phyloP scores from a whole-genome alignment of 1,284 basidiomycete genomes.

The Puccinia polysora region DNA sequence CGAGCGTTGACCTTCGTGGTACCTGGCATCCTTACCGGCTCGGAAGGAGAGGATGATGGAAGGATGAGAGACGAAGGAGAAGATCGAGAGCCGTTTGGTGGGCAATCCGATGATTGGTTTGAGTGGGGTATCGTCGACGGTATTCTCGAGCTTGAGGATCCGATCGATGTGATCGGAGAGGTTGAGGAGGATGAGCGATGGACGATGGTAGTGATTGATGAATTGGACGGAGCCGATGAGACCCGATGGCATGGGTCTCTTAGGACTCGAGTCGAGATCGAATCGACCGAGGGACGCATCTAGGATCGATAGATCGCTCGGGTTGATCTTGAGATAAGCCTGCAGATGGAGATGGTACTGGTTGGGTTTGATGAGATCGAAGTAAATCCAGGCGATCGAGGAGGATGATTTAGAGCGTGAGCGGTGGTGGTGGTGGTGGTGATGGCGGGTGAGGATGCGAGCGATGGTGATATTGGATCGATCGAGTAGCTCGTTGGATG shows the following conservation, averaged over 20 bases:
- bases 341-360: slow-evolving; percentile 31
- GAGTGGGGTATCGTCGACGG: slow-evolving; percentile 29
- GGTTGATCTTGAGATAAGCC: slow-evolving; percentile 7
- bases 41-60: slow-evolving; percentile 5
- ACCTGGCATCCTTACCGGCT: slow-evolving; percentile 21
- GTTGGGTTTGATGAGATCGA: slow-evolving; percentile 25
- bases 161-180: neutral
- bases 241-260: slow-evolving; percentile 35
- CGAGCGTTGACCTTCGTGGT: slow-evolving; percentile 34
- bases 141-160: slow-evolving; percentile 1
- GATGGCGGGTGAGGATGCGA: neutral
- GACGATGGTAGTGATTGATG: neutral
- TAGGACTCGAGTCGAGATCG: slow-evolving; percentile 12
- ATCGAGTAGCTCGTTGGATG: neutral
- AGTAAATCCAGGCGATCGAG: slow-evolving; percentile 20
- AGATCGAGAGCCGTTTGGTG: slow-evolving; percentile 23
- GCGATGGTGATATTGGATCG: slow-evolving; percentile 1
- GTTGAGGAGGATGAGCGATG: neutral
- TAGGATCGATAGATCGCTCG: neutral
- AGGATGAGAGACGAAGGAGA: slow-evolving; percentile 18
- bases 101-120: slow-evolving; percentile 8
- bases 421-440: neutral
- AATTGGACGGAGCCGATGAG: slow-evolving; percentile 6
- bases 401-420: neutral
- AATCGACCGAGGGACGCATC: slow-evolving; percentile 6